A percentile compares a stretch with the other conserved stretches of the same genome.
These are phyloP conservation scores for Podospora pseudocomata DNA, from an alignment of 495 filamentous ascomycete species.

Conservation along the genomic window DNA sequence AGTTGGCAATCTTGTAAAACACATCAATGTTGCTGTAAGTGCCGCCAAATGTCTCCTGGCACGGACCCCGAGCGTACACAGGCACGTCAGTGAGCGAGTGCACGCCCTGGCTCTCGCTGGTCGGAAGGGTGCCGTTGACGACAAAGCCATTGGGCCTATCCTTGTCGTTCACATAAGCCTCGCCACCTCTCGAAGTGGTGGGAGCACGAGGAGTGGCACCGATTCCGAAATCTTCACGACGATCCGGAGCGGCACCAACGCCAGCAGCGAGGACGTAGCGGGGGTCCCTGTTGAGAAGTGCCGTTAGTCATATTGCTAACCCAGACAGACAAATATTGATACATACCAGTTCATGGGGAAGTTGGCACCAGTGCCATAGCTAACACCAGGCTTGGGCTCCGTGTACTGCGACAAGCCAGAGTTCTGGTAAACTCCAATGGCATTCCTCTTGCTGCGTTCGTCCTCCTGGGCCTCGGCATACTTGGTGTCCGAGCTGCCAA, in stretches of 20 bases:
- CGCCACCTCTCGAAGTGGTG: slow-evolving; percentile 45
- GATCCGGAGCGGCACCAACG: slow-evolving; percentile 61
- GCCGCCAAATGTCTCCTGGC: slow-evolving; percentile 66
- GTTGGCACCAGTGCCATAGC: slow-evolving; percentile 60
- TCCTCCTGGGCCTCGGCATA: slow-evolving; percentile 58
- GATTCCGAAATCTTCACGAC: slow-evolving; percentile 62
- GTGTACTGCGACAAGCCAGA: slow-evolving; percentile 69
- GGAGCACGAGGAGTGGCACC: slow-evolving; percentile 55
- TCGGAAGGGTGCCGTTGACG: slow-evolving; percentile 65
- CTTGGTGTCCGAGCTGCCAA: slow-evolving; percentile 48
- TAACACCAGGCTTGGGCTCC: slow-evolving; percentile 33
- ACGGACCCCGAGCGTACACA: slow-evolving; percentile 68
- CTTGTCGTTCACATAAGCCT: slow-evolving; percentile 57
- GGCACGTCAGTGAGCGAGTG: slow-evolving; percentile 74
- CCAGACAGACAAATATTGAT: slow-evolving; percentile 61
- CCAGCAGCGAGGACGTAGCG: slow-evolving; percentile 69
- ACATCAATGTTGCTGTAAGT: slow-evolving; percentile 66
- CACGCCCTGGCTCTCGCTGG: slow-evolving; percentile 55
- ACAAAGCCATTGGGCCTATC: slow-evolving; percentile 62
- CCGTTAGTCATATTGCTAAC: slow-evolving; percentile 20
- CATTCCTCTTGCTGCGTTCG: slow-evolving; percentile 61
- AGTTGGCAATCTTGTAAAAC: slow-evolving; percentile 68
- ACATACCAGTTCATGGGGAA: slow-evolving; percentile 76
- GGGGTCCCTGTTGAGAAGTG: slow-evolving; percentile 60
- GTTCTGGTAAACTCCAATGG: slow-evolving; percentile 62